Conservation (phyloP, 2,329 filamentous ascomycete genomes). For the Hypoxylon sp. region DNA sequence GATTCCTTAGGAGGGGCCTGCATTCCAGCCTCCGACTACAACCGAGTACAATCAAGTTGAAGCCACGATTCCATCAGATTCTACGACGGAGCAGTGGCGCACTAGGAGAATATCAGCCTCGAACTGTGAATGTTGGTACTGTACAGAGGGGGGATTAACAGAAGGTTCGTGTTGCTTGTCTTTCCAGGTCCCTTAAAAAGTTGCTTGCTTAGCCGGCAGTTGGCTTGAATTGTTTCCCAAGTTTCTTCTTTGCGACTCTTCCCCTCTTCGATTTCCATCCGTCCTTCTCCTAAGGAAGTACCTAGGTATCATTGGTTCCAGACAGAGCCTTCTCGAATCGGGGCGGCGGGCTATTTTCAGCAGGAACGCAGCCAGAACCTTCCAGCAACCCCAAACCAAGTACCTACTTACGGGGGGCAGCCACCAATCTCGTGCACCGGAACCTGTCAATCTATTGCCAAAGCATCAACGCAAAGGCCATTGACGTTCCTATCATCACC, state of each 20-base stretch:
- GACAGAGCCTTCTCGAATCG: conserved; percentile 50
- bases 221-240: neutral
- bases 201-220: conserved; percentile 27
- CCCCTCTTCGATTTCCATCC: conserved; percentile 17
- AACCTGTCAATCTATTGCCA: conserved; percentile 22
- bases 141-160: conserved; percentile 16
- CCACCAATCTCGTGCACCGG: conserved; percentile 37
- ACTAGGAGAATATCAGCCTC: conserved; percentile 52
- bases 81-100: conserved; percentile 54
- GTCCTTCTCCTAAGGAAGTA: neutral
- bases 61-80: conserved; percentile 57
- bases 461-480: conserved; percentile 12
- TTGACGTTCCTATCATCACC: conserved; percentile 28
- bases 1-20: conserved; percentile 3
- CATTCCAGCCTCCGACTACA: conserved; percentile 46
- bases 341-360: conserved; percentile 40
- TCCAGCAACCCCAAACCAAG: conserved; percentile 41
- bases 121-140: conserved; percentile 30
- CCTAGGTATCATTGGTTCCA: conserved; percentile 17
- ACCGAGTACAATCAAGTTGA: conserved; percentile 40
- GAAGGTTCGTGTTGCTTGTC: conserved; percentile 19
- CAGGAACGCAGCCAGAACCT: conserved; percentile 46
- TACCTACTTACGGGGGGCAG: conserved; percentile 32
- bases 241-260: conserved; percentile 8
- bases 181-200: conserved; percentile 19